Evolutionary conservation across 257 asterid species (phyloP).

Genomic region (Solanum sparsipilum): DNA sequence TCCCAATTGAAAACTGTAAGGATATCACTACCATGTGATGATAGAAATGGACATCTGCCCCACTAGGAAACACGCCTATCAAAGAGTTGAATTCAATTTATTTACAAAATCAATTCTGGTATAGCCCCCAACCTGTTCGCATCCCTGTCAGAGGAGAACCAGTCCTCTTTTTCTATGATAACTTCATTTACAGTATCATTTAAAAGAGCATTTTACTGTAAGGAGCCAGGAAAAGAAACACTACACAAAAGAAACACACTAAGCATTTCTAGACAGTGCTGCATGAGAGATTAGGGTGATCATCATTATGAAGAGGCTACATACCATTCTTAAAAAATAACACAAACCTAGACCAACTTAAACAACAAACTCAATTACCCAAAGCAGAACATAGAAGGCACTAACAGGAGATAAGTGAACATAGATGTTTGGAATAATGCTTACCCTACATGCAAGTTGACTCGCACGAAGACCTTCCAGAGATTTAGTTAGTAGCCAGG

Average conservation of each 20-base stretch:
- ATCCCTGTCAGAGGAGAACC: neutral
- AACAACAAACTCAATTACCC: too few relatives aligned
- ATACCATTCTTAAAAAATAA: too few relatives aligned
- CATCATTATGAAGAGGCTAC: neutral
- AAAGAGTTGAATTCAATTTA: neutral
- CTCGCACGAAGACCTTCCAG: too few relatives aligned
- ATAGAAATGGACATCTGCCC: neutral
- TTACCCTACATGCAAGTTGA: too few relatives aligned
- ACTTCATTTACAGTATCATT: neutral
- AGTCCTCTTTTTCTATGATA: neutral
- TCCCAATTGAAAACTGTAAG: neutral
- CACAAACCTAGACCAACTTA: too few relatives aligned
- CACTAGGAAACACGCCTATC: too few relatives aligned
- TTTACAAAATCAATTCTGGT: neutral
- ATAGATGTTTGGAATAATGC: too few relatives aligned
- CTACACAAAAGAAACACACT: neutral
- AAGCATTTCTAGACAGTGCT: neutral
- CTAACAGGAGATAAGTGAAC: too few relatives aligned
- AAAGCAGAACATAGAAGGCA: too few relatives aligned
- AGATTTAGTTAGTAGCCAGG: too few relatives aligned
- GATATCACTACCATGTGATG: neutral
- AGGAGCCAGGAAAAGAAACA: neutral
- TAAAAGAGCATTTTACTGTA: neutral
- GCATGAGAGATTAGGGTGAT: neutral
- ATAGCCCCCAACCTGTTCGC: neutral